Evolutionary conservation across 2,329 filamentous ascomycete species (phyloP).

Genomic region (Pochonia chlamydosporia): DNA sequence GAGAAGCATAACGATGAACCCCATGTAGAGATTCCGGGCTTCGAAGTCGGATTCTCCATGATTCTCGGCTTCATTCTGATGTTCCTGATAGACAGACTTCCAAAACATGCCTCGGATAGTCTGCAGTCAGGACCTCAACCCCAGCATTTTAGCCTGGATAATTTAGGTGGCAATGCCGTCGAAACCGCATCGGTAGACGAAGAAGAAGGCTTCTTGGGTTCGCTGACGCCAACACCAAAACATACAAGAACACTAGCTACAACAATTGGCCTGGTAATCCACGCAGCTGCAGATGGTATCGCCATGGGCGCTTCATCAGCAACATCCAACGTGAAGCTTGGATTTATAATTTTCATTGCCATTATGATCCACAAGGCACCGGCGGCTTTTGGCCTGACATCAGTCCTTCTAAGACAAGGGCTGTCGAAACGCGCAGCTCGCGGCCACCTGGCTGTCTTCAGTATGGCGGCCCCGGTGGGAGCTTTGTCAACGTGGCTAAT

Average conservation of each 20-base stretch:
- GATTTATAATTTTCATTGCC: slow-evolving; percentile 88
- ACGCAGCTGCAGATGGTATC: slow-evolving; percentile 91
- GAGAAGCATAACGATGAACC: slow-evolving; percentile 26
- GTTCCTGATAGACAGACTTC: slow-evolving; percentile 89
- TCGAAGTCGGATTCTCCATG: slow-evolving; percentile 81
- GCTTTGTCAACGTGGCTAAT: slow-evolving; percentile 78
- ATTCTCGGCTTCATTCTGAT: slow-evolving; percentile 89
- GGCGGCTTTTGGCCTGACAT: slow-evolving; percentile 90
- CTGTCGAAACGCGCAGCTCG: slow-evolving; percentile 80
- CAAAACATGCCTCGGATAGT: slow-evolving; percentile 62
- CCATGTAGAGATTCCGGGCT: slow-evolving; percentile 48
- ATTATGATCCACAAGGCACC: slow-evolving; percentile 98
- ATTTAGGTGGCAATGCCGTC: slow-evolving; percentile 48
- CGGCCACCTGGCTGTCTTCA: slow-evolving; percentile 84
- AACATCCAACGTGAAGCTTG: slow-evolving; percentile 65
- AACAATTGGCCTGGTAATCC: slow-evolving; percentile 91
- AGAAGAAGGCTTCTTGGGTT: slow-evolving; percentile 54
- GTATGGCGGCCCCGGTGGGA: slow-evolving; percentile 80
- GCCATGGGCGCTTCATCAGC: slow-evolving; percentile 88
- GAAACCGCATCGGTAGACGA: slow-evolving; percentile 45
- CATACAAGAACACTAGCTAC: slow-evolving; percentile 67
- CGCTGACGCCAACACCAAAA: slow-evolving; percentile 50
- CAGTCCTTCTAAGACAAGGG: slow-evolving; percentile 83
- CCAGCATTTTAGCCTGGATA: slow-evolving; percentile 83
- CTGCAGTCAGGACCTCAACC: slow-evolving; percentile 61